These are phyloP conservation scores for Pyrrhoderma noxium DNA, from an alignment of 1,284 basidiomycete genomes.

Conservation along the genomic window DNA sequence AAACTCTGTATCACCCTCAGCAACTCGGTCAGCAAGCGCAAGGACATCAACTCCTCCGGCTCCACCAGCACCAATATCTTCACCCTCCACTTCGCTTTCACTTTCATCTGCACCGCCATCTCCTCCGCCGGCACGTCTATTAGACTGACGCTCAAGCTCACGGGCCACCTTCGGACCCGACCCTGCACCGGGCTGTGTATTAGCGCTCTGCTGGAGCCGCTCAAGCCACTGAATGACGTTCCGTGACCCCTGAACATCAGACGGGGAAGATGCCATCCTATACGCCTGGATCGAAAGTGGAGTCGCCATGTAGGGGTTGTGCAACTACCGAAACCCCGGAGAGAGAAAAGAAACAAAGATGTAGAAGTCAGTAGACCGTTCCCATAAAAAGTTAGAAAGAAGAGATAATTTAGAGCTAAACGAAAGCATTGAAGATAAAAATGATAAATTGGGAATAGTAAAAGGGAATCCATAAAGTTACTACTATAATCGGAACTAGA, in stretches of 20 bases:
- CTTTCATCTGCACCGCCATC: constrained; percentile 27
- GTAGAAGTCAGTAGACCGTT: too few species aligned
- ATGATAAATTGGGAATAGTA: too few species aligned
- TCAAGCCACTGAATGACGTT: constrained; percentile 69
- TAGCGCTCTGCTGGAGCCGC: constrained; percentile 35
- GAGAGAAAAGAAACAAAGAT: background rate
- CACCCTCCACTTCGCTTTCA: constrained; percentile 25
- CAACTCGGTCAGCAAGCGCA: background rate
- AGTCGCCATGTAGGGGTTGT: constrained; percentile 71
- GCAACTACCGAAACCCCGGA: constrained; percentile 46
- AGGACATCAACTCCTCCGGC: background rate
- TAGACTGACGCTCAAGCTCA: constrained; percentile 35
- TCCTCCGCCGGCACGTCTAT: constrained; percentile 15
- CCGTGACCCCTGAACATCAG: constrained; percentile 51
- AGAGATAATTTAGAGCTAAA: too few species aligned
- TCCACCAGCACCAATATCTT: background rate
- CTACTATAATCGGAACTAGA: too few species aligned
- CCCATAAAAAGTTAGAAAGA: constrained; percentile 5
- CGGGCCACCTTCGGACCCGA: constrained; percentile 18
- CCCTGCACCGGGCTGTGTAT: constrained; percentile 24
- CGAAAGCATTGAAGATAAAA: too few species aligned
- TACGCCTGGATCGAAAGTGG: constrained; percentile 71
- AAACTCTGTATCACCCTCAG: too few species aligned
- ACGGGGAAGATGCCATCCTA: constrained; percentile 63
- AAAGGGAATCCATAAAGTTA: too few species aligned